These are phyloP conservation scores for Trametes cinnabarina DNA, from an alignment of 768 basidiomycete species.

Conservation along the genomic window DNA sequence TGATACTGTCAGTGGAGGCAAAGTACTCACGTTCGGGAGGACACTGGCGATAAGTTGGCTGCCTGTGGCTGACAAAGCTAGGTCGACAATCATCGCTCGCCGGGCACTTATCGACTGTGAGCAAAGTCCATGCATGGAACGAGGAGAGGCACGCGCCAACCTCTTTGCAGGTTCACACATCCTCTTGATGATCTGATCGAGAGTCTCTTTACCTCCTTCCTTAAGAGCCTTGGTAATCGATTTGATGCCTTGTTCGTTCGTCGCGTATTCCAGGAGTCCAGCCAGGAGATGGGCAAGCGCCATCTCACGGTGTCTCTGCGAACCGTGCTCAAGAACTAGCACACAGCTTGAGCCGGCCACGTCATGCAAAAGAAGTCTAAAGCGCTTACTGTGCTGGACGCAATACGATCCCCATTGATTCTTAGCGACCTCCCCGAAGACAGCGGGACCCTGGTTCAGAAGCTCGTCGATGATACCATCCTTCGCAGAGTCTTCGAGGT, in stretches of 20 bases:
- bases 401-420: slow-evolving; percentile 91
- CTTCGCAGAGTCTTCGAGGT: slow-evolving; percentile 78
- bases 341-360: too few species aligned
- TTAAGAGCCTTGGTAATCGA: slow-evolving; percentile 85
- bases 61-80: slow-evolving; percentile 79
- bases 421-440: slow-evolving; percentile 77
- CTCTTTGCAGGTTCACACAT: slow-evolving; percentile 87
- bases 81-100: slow-evolving; percentile 82
- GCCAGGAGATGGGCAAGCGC: slow-evolving; percentile 75
- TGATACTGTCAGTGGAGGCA: too few species aligned
- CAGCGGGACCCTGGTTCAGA: slow-evolving; percentile 63
- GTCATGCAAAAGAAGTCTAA: too few species aligned
- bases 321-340: slow-evolving; percentile 82
- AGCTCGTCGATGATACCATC: slow-evolving; percentile 83
- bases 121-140: not conserved
- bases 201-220: slow-evolving; percentile 74
- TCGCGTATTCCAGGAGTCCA: slow-evolving; percentile 77
- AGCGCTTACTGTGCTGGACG: slow-evolving; percentile 72
- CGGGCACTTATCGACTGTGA: slow-evolving; percentile 48
- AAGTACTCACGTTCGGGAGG: slow-evolving; percentile 64
- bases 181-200: slow-evolving; percentile 70
- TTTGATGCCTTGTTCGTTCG: slow-evolving; percentile 84
- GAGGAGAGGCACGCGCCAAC: slow-evolving; percentile 30
- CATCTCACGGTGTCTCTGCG: slow-evolving; percentile 68
- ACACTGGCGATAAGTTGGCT: slow-evolving; percentile 85